Evolutionary conservation across 306 rosid species (phyloP), one percentile per base, ranked within the genome.

Genomic region (Acacia crassicarpa): DNA sequence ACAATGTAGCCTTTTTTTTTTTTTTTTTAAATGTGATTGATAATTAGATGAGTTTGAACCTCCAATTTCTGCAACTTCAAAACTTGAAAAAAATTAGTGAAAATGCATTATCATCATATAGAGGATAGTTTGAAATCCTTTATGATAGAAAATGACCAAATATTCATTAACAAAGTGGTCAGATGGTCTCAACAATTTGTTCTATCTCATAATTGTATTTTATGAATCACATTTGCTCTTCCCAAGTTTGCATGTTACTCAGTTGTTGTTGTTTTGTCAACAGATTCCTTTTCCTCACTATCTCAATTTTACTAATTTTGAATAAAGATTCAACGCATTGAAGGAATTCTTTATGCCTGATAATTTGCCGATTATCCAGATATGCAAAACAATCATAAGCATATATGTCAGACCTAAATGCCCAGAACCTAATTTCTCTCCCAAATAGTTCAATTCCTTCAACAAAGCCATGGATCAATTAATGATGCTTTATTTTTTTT

Each of bases 401-500:
- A 71, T 62, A 71, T 68, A 62, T 53, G 41, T 67, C 53, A 76
- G 78, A 30, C 35, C 25, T 56, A 56, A 41, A 8, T 25, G 30
- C 74, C 71, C 30, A 80, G 22, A 45, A 80, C 62, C 43, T 6
- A 73, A 54, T 35, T 81, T 65, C 66, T 72, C 46, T 35, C 13
- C 22, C 58, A 23, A 76, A 40, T 11, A 51, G 40, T 23, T 56
- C 33, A 56, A 45, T 9, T 85, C 78, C 66, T 81, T 51, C 79
- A 51, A 76, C 65, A 45, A 67, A 70, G 68, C 63, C 73, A 84
- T 22, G 67, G 66, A 79, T 67, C 70, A 66, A 67, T 67, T 32
- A 25, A 25, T 54, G 62, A 61, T 59, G 61, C 80, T 53, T 46
- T 35, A 66, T 78, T 33, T 33, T 33, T 33, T 33, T 33, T 33